Percentiles rank a stretch among this genome's conserved stretches.
Conservation (phyloP, 2,329 filamentous ascomycete species). For the Proliferodiscus dingleyae region DNA sequence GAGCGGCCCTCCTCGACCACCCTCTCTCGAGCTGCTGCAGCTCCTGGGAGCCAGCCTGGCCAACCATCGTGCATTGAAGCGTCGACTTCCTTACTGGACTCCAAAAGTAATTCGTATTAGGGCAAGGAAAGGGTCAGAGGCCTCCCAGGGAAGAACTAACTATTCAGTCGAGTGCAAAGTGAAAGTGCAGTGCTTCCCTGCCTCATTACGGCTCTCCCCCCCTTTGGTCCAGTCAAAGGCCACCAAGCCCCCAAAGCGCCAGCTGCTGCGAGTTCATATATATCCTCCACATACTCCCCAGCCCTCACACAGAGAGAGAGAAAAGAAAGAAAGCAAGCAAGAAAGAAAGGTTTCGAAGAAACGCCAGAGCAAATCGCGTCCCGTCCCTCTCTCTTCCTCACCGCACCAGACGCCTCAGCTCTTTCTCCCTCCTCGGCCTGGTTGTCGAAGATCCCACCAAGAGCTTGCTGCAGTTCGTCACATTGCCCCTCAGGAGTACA, state of each 20-base stretch:
- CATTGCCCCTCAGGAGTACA: slow-evolving; percentile 21
- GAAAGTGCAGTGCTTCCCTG: too few relatives aligned
- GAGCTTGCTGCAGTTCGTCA: slow-evolving; percentile 13
- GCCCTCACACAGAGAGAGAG: too few relatives aligned
- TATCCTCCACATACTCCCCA: slow-evolving; percentile 6
- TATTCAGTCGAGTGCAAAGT: slow-evolving; percentile 4
- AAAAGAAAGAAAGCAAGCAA: too few relatives aligned
- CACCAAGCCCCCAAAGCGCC: slow-evolving; percentile 2
- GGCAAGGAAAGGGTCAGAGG: slow-evolving; percentile 5
- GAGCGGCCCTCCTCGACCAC: background rate
- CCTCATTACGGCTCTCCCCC: slow-evolving; percentile 6
- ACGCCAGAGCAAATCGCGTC: too few relatives aligned
- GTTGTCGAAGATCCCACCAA: slow-evolving; percentile 7
- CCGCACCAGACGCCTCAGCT: background rate
- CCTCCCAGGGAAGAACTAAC: slow-evolving; percentile 2
- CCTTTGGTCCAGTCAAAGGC: slow-evolving; percentile 2
- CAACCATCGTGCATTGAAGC: slow-evolving; percentile 17
- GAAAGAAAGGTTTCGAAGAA: too few relatives aligned
- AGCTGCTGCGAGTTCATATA: slow-evolving; percentile 9
- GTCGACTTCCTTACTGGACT: slow-evolving; percentile 20
- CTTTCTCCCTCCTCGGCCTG: slow-evolving; percentile 7
- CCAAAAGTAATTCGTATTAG: slow-evolving; percentile 16
- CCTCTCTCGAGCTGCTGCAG: too few relatives aligned
- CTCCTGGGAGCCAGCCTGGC: slow-evolving; percentile 11
- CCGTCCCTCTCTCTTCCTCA: background rate